These are phyloP conservation scores for Globisporangium apiculatum DNA, from an alignment of 352 stramenopile genomes.

Conservation along the genomic window DNA sequence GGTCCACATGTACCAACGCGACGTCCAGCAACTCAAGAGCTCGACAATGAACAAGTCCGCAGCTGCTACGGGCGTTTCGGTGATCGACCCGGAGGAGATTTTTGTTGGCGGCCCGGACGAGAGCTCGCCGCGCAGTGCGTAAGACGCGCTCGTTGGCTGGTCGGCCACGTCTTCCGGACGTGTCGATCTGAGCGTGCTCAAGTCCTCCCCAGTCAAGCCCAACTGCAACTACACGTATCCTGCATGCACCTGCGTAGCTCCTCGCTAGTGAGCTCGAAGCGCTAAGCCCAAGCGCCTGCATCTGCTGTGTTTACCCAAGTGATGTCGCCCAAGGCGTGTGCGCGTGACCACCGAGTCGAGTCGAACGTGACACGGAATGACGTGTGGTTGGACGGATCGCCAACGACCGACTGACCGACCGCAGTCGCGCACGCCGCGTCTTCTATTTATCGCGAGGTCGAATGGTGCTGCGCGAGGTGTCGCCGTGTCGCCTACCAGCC, in stretches of 20 bases:
- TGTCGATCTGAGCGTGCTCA: neutral
- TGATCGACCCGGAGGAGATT: slow-evolving; percentile 57
- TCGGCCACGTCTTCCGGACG: too few species aligned
- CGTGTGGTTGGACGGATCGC: too few species aligned
- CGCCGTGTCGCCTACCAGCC: too few species aligned
- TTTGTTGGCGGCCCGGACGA: slow-evolving; percentile 37
- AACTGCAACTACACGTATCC: neutral
- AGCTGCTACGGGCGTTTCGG: slow-evolving; percentile 17
- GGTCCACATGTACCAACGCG: too few species aligned
- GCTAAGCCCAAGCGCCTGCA: slow-evolving; percentile 6
- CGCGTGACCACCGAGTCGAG: neutral
- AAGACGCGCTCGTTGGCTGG: slow-evolving; percentile 3
- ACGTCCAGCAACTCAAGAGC: slow-evolving; percentile 54
- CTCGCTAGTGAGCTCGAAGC: slow-evolving; percentile 1
- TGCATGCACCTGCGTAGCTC: neutral
- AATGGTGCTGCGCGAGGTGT: too few species aligned
- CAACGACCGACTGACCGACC: too few species aligned
- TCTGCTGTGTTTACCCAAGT: slow-evolving; percentile 17
- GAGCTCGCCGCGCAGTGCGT: slow-evolving; percentile 26
- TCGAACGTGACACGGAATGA: neutral
- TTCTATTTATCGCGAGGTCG: too few species aligned
- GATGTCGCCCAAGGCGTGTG: slow-evolving; percentile 3
- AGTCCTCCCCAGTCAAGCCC: neutral
- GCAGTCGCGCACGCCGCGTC: too few species aligned
- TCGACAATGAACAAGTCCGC: slow-evolving; percentile 31